These are phyloP conservation scores for Colletotrichum sp. DNA, from an alignment of 2,329 filamentous ascomycete genomes.

Conservation along the genomic window DNA sequence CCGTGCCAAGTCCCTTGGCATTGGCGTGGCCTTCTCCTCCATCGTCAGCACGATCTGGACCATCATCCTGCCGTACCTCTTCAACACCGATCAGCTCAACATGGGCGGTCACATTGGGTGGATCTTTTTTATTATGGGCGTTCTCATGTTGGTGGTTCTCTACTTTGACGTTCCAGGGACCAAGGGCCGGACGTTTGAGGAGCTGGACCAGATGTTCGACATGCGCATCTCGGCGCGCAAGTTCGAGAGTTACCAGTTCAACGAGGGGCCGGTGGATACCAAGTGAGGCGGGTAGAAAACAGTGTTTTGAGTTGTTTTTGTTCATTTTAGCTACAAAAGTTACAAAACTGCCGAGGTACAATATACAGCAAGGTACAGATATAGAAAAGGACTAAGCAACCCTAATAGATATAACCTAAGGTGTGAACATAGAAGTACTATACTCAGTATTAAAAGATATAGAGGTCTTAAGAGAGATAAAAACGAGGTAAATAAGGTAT, in stretches of 20 bases:
- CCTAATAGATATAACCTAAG: no score
- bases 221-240: conserved; percentile 12
- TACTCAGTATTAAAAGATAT: no score
- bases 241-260: conserved; percentile 13
- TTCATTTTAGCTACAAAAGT: neutral
- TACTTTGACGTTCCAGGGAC: conserved; percentile 35
- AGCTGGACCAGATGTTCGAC: conserved; percentile 32
- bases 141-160: conserved; percentile 28
- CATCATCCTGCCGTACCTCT: conserved; percentile 31
- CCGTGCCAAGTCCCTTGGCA: conserved; percentile 14
- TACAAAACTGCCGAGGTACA: neutral
- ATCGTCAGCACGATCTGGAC: conserved; percentile 19
- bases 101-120: conserved; percentile 46
- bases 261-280: conserved; percentile 3
- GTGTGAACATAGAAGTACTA: no score
- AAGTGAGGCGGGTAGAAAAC: neutral
- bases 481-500: no score
- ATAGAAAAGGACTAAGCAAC: no score
- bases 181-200: conserved; percentile 31
- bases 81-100: conserved; percentile 33
- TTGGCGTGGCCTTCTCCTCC: conserved; percentile 13
- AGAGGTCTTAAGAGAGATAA: no score
- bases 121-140: conserved; percentile 38
- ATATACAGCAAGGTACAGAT: no score
- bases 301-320: neutral